A percentile compares a stretch with the other conserved stretches of the same genome.
These are phyloP conservation scores for Suillus decipiens DNA, from an alignment of 768 basidiomycete genomes.

Conservation along the genomic window DNA sequence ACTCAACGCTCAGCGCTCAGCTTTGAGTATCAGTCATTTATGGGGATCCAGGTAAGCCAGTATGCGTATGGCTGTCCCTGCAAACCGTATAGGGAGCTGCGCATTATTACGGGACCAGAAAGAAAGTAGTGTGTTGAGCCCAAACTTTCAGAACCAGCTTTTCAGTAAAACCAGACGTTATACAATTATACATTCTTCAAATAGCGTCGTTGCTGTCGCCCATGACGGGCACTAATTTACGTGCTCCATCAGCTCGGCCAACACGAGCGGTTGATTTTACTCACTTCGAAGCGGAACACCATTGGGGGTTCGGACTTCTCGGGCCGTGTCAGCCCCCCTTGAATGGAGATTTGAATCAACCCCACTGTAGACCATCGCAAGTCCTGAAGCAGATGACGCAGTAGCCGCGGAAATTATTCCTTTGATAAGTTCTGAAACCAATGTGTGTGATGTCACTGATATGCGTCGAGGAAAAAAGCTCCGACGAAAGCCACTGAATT, in stretches of 20 bases:
- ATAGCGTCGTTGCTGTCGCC: constrained; percentile 38
- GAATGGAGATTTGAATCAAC: constrained; percentile 85
- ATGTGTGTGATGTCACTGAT: constrained; percentile 76
- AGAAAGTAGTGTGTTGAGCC: too few relatives aligned
- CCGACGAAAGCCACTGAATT: constrained; percentile 81
- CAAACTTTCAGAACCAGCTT: too few relatives aligned
- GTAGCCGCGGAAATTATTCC: constrained; percentile 93
- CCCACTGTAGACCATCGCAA: constrained; percentile 68
- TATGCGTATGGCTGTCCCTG: too few relatives aligned
- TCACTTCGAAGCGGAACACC: constrained; percentile 61
- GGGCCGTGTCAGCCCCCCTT: constrained; percentile 78
- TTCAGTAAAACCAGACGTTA: too few relatives aligned
- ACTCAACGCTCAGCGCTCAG: too few relatives aligned
- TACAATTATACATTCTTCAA: too few relatives aligned
- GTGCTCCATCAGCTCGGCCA: constrained; percentile 4
- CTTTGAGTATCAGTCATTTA: too few relatives aligned
- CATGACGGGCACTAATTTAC: constrained; percentile 51
- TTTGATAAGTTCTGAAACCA: constrained; percentile 90
- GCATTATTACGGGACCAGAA: too few relatives aligned
- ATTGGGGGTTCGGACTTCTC: constrained; percentile 68
- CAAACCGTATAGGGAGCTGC: too few relatives aligned
- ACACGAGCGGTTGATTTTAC: neutral
- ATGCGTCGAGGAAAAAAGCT: constrained; percentile 76
- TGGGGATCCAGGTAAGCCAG: too few relatives aligned
- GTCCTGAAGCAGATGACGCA: constrained; percentile 74